Conservation (phyloP, 495 filamentous ascomycete genomes). For the Podospora tetraspora region DNA sequence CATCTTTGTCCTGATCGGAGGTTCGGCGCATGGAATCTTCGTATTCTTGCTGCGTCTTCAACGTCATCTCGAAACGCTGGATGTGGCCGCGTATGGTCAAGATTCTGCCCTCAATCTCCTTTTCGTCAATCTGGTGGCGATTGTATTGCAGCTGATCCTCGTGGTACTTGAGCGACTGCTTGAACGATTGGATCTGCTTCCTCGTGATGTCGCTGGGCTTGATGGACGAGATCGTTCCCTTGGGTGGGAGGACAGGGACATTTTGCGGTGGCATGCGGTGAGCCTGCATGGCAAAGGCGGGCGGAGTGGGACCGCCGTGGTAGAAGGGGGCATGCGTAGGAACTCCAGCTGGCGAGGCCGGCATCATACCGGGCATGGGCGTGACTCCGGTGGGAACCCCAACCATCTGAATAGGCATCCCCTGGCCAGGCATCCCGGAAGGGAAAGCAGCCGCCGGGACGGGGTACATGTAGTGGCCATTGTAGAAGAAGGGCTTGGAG, state of each 20-base stretch:
- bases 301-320: slow-evolving; percentile 8
- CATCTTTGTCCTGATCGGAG: slow-evolving; percentile 14
- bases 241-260: slow-evolving; percentile 20
- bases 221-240: slow-evolving; percentile 37
- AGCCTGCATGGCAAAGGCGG: background rate
- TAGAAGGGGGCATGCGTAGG: background rate
- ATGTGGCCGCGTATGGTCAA: slow-evolving; percentile 32
- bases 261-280: slow-evolving; percentile 1
- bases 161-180: slow-evolving; percentile 41
- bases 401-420: slow-evolving; percentile 24
- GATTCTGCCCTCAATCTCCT: slow-evolving; percentile 30
- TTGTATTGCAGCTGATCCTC: slow-evolving; percentile 46
- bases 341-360: slow-evolving; percentile 18
- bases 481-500: slow-evolving; percentile 42
- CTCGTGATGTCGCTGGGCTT: slow-evolving; percentile 44
- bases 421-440: slow-evolving; percentile 13
- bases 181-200: slow-evolving; percentile 43
- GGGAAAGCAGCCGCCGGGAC: slow-evolving; percentile 22
- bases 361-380: slow-evolving; percentile 16
- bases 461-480: slow-evolving; percentile 47
- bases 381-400: slow-evolving; percentile 18
- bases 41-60: slow-evolving; percentile 32
- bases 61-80: slow-evolving; percentile 34
- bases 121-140: slow-evolving; percentile 47
- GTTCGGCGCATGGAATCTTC: slow-evolving; percentile 29